Conservation (phyloP, 1,284 basidiomycete genomes). For the Inonotus obliquus region DNA sequence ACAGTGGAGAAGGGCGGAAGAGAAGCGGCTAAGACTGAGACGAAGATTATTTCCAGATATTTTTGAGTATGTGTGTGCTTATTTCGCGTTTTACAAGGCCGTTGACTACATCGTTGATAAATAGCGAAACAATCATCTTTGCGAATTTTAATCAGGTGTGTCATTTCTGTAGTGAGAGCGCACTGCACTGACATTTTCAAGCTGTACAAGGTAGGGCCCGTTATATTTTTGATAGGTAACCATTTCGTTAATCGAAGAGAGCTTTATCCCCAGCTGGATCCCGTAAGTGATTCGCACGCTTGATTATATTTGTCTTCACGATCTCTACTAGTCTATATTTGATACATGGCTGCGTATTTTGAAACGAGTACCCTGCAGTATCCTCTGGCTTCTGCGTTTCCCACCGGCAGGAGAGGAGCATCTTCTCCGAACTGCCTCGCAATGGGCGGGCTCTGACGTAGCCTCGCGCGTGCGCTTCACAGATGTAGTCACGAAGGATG, state of each 20-base stretch:
- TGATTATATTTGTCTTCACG: not conserved
- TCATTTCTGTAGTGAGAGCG: not conserved
- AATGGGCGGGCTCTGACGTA: conserved; percentile 51
- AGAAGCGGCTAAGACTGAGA: conserved; percentile 41
- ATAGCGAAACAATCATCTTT: conserved; percentile 49
- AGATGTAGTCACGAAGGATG: conserved; percentile 49
- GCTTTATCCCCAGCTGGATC: conserved; percentile 39
- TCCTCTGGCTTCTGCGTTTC: conserved; percentile 60
- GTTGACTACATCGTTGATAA: not conserved
- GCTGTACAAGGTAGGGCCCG: conserved; percentile 42
- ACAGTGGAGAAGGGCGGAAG: conserved; percentile 46
- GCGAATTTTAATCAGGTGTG: conserved; percentile 60
- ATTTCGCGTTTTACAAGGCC: not conserved
- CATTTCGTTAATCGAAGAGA: not conserved
- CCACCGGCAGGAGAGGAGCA: conserved; percentile 52
- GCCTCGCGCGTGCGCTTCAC: conserved; percentile 53
- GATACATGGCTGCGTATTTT: conserved; percentile 54
- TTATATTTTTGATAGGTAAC: not conserved
- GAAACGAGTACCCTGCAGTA: conserved; percentile 43
- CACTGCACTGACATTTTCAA: conserved; percentile 24
- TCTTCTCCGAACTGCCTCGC: conserved; percentile 41
- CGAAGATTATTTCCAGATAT: conserved; percentile 43
- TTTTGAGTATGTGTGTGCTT: conserved; percentile 32
- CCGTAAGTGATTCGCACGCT: conserved; percentile 29
- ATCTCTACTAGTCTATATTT: conserved; percentile 37